Conservation (phyloP, 139 green algal species). For the Chlorella sorokiniana region DNA sequence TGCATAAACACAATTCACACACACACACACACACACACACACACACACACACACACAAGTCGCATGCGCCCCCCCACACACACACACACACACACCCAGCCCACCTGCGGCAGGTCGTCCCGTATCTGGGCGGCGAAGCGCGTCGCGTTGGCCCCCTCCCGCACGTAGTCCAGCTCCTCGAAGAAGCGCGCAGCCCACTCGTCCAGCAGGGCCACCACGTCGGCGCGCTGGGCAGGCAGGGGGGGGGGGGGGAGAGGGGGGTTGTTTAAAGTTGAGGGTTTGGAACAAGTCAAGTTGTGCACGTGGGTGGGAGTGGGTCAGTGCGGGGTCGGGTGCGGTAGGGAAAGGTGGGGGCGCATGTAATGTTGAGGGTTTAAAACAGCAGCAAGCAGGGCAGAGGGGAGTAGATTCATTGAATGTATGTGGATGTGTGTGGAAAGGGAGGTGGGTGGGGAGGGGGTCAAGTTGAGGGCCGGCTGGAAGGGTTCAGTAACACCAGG, state of each 20-base stretch:
- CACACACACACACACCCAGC: not conserved
- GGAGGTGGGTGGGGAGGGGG: no score
- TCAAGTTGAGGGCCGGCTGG: no score
- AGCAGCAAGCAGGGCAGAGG: not conserved
- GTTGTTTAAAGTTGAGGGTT: not conserved
- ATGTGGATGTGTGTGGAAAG: no score
- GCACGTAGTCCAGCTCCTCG: constrained; percentile 97
- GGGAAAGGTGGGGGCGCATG: not conserved
- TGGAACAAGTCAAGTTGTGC: not conserved
- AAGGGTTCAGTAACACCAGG: no score
- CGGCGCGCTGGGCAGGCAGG: constrained; percentile 45
- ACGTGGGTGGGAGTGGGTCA: no score
- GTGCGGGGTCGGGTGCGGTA: no score
- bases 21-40: no score
- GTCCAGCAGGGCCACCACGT: constrained; percentile 96
- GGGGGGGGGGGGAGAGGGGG: not conserved
- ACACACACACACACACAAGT: no score
- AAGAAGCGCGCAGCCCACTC: constrained; percentile 98
- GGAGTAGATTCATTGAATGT: no score
- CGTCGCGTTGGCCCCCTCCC: constrained; percentile 87
- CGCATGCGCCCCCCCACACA: not conserved
- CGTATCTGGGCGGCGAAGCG: constrained; percentile 88
- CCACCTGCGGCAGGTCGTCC: constrained; percentile 91
- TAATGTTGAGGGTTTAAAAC: no score
- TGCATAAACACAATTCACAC: no score